Conservation (phyloP, 2,329 filamentous ascomycete genomes). For the Dothideomycetes sp. region DNA sequence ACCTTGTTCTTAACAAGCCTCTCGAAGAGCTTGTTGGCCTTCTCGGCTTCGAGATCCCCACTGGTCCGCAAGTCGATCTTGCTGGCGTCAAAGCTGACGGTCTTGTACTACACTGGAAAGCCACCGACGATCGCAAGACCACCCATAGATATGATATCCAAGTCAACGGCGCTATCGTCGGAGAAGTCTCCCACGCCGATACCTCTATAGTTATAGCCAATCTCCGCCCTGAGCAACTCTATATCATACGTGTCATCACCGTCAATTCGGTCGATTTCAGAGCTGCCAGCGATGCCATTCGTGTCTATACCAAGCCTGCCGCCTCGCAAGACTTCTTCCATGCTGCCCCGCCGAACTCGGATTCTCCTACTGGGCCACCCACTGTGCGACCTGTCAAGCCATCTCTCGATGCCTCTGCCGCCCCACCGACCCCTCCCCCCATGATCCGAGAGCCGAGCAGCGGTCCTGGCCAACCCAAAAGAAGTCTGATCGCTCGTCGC, state of each 20-base stretch:
- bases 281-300: constrained; percentile 73
- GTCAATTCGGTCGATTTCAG: constrained; percentile 89
- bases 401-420: constrained; percentile 6
- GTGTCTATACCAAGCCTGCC: constrained; percentile 57
- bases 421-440: constrained; percentile 33
- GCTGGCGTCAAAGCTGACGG: constrained; percentile 81
- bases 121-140: constrained; percentile 35
- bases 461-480: constrained; percentile 42
- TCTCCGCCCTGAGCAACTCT: constrained; percentile 75
- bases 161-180: constrained; percentile 74
- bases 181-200: constrained; percentile 70
- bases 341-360: constrained; percentile 36
- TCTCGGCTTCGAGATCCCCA: constrained; percentile 86
- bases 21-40: constrained; percentile 85
- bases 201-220: constrained; percentile 87
- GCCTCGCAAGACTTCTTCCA: constrained; percentile 36
- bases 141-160: constrained; percentile 85
- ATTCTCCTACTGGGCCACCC: constrained; percentile 12
- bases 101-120: constrained; percentile 81
- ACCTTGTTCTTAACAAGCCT: constrained; percentile 80
- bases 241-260: constrained; percentile 86
- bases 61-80: constrained; percentile 78
- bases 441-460: constrained; percentile 57
- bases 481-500: constrained; percentile 62
- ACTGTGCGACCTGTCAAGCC: constrained; percentile 10